A percentile compares a stretch with the other conserved stretches of the same genome.
These are phyloP conservation scores for Fonsecaea pedrosoi DNA, from an alignment of 2,329 filamentous ascomycete genomes.

Conservation along the genomic window DNA sequence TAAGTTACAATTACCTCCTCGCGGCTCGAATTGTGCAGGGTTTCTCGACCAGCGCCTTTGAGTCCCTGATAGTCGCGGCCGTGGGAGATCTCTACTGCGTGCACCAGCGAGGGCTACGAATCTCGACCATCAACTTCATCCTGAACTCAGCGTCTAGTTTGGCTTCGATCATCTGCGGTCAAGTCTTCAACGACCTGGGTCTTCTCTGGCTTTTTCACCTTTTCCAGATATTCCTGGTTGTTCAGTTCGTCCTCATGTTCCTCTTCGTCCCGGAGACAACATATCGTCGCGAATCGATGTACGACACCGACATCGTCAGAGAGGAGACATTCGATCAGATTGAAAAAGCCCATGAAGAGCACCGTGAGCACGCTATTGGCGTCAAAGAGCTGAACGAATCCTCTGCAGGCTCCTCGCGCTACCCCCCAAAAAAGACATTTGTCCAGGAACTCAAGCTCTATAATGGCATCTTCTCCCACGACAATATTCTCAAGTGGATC, in stretches of 20 bases:
- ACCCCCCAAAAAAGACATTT: slow-evolving; percentile 34
- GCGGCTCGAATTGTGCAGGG: slow-evolving; percentile 56
- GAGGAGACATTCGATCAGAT: slow-evolving; percentile 20
- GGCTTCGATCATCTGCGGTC: slow-evolving; percentile 47
- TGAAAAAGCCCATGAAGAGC: slow-evolving; percentile 15
- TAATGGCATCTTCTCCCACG: slow-evolving; percentile 33
- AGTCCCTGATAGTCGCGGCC: slow-evolving; percentile 56
- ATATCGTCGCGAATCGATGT: slow-evolving; percentile 36
- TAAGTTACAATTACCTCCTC: slow-evolving; percentile 55
- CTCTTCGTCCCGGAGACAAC: slow-evolving; percentile 41
- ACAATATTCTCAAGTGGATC: slow-evolving; percentile 40
- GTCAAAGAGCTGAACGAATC: slow-evolving; percentile 19
- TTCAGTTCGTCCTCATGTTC: slow-evolving; percentile 40
- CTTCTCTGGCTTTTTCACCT: slow-evolving; percentile 36
- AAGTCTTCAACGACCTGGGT: slow-evolving; percentile 32
- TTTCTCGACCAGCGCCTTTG: slow-evolving; percentile 56
- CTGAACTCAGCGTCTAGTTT: slow-evolving; percentile 19
- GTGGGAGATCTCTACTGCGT: slow-evolving; percentile 52
- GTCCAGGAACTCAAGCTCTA: slow-evolving; percentile 36
- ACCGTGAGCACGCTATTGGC: slow-evolving; percentile 20
- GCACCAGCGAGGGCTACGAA: slow-evolving; percentile 31
- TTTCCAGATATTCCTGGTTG: slow-evolving; percentile 39
- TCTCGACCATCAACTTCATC: slow-evolving; percentile 31
- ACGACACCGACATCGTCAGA: slow-evolving; percentile 36
- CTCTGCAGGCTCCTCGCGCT: background rate